Evolutionary conservation across 331 rosid species (phyloP).

Genomic region (Telfairia occidentalis): DNA sequence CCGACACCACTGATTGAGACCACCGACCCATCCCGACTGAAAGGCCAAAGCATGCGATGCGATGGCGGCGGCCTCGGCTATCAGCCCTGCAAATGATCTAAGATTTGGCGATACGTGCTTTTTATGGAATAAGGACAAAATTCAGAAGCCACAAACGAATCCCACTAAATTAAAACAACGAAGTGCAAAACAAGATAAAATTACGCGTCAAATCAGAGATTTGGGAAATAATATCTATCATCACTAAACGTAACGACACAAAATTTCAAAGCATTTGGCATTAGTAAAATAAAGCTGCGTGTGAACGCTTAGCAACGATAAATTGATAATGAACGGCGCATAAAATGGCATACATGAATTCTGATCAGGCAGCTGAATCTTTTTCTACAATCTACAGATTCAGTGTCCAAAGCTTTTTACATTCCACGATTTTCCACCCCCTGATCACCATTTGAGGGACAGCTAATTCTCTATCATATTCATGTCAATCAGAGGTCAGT

Average conservation of each 20-base stretch:
- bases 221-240: not conserved
- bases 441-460: not conserved
- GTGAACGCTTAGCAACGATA: not conserved
- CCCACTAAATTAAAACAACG: not conserved
- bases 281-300: not conserved
- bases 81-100: not conserved
- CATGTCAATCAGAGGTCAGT: not conserved
- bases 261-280: not conserved
- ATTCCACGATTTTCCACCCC: conserved; percentile 1
- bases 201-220: conserved; percentile 4
- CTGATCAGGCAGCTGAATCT: not conserved
- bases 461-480: not conserved
- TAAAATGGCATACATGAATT: not conserved
- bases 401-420: not conserved
- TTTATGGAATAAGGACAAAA: not conserved
- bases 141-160: conserved; percentile 1
- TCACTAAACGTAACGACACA: not conserved
- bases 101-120: not conserved
- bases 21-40: not conserved
- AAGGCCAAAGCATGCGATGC: not conserved
- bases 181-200: not conserved
- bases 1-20: not conserved
- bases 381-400: conserved; percentile 3
- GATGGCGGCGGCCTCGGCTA: not conserved
- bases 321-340: not conserved